Percentiles rank a stretch among this genome's conserved stretches.
phyloP scores from a whole-genome alignment of 768 basidiomycete genomes.

The Lactarius hatsudake region DNA sequence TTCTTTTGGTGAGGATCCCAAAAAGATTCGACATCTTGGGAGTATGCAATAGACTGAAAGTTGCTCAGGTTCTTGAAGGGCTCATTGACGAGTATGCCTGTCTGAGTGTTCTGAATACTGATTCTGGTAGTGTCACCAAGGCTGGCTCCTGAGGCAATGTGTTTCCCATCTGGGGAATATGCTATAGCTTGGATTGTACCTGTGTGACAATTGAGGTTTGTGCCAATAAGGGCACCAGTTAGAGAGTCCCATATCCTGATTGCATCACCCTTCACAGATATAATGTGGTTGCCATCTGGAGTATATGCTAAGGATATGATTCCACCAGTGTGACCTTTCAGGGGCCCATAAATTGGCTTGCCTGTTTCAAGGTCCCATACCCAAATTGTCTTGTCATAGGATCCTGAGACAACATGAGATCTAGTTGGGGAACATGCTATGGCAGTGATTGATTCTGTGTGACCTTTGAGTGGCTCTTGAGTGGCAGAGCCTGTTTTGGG shows the following conservation, averaged over 20 bases:
- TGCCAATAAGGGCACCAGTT: not conserved
- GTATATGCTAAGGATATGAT: not conserved
- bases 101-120: not conserved
- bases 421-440: not conserved
- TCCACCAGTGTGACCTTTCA: not conserved
- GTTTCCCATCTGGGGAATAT: not conserved
- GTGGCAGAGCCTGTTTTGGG: not conserved
- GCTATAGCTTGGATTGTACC: fast-evolving
- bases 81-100: not conserved
- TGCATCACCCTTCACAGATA: not conserved
- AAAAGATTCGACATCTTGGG: not conserved
- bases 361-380: not conserved
- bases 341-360: not conserved
- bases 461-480: not conserved
- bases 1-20: not conserved
- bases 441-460: not conserved
- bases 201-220: too few relatives aligned
- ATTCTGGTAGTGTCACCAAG: not conserved
- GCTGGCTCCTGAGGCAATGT: not conserved
- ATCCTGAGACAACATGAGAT: not conserved
- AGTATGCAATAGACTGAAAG: not conserved
- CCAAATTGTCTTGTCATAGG: not conserved
- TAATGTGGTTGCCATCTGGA: not conserved
- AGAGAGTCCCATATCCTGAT: not conserved
- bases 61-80: not conserved